A percentile compares a stretch with the other conserved stretches of the same genome.
These are phyloP conservation scores for Talaromyces marneffei DNA, from an alignment of 2,329 filamentous ascomycete species.

Conservation along the genomic window DNA sequence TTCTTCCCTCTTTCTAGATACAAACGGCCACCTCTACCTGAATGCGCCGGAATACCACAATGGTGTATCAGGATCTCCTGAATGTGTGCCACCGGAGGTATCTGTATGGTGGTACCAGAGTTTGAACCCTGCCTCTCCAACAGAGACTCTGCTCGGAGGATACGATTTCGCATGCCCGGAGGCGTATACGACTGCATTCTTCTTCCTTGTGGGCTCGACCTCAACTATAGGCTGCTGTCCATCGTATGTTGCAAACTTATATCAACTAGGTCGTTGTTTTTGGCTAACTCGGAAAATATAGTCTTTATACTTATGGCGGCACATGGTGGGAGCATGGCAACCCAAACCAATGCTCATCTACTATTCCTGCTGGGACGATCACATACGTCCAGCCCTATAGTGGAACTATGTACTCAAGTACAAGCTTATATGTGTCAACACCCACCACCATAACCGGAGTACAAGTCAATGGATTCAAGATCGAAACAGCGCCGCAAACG, in stretches of 20 bases:
- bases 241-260: neutral
- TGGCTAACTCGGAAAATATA: neutral
- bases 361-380: neutral
- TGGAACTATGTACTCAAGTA: neutral
- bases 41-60: neutral
- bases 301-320: neutral
- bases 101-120: neutral
- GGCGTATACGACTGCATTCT: neutral
- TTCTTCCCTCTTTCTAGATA: neutral
- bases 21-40: neutral
- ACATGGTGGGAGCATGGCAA: neutral
- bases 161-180: neutral
- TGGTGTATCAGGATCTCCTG: neutral
- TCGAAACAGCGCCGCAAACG: neutral
- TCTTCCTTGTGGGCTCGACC: neutral
- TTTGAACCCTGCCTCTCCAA: neutral
- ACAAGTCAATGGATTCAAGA: neutral
- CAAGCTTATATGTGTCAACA: neutral
- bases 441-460: neutral
- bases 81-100: neutral
- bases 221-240: neutral
- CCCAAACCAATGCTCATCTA: neutral
- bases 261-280: no score
- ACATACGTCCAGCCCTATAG: neutral
- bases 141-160: neutral